Percentiles rank a stretch among this genome's conserved stretches.
phyloP scores from a whole-genome alignment of 495 filamentous ascomycete genomes.

The Neurospora sp. region DNA sequence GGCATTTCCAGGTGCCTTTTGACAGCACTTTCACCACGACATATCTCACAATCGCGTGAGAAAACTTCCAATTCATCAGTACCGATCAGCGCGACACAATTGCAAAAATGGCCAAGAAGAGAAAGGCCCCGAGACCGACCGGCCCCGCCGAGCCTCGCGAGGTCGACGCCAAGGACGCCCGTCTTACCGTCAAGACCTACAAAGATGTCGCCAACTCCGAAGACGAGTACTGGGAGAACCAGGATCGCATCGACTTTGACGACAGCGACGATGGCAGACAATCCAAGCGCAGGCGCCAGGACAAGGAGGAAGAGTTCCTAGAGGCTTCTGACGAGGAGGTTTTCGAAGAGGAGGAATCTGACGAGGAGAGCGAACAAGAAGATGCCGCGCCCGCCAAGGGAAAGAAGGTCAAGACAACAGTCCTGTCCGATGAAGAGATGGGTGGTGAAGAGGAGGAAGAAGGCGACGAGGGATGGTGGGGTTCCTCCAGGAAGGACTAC shows the following conservation, averaged over 20 bases:
- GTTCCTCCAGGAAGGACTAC: conserved; percentile 77
- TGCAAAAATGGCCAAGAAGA: conserved; percentile 64
- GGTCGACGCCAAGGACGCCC: conserved; percentile 42
- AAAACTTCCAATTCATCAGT: background rate
- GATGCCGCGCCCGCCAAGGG: conserved; percentile 7
- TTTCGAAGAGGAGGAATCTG: conserved; percentile 44
- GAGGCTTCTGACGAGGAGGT: conserved; percentile 86
- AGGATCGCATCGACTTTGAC: conserved; percentile 77
- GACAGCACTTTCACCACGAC: background rate
- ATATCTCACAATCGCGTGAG: background rate
- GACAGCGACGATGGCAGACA: conserved; percentile 69
- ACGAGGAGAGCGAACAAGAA: conserved; percentile 22
- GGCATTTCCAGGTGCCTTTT: background rate
- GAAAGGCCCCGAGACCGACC: conserved; percentile 52
- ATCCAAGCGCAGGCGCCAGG: conserved; percentile 60
- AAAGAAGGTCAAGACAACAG: conserved; percentile 16
- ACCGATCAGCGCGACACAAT: background rate
- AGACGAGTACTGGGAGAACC: conserved; percentile 77
- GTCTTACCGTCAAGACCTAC: conserved; percentile 56
- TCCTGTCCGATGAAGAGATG: conserved; percentile 28
- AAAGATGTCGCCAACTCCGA: conserved; percentile 83
- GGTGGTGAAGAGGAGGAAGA: conserved; percentile 51
- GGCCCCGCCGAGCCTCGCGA: conserved; percentile 35
- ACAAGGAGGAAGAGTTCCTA: conserved; percentile 48
- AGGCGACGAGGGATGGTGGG: conserved; percentile 73